Conservation (phyloP, 371 early-diverging fungal genomes). For the Batkoa obscura region DNA sequence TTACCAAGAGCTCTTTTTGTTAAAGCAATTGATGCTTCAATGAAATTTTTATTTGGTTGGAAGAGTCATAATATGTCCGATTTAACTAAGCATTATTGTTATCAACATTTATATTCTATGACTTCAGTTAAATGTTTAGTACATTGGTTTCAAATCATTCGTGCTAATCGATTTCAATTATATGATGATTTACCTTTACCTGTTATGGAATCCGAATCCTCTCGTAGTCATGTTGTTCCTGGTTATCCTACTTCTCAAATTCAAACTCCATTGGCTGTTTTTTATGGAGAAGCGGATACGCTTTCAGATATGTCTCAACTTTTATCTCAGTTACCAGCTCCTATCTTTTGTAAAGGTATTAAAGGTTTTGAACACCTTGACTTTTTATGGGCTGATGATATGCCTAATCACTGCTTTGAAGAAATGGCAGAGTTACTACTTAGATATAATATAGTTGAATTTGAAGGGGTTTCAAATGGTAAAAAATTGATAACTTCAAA, state of each 20-base stretch:
- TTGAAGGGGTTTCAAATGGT: too few relatives aligned
- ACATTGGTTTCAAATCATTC: constrained; percentile 91
- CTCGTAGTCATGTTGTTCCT: constrained; percentile 27
- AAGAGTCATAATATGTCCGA: constrained; percentile 40
- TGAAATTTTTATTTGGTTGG: constrained; percentile 77
- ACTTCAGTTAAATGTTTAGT: constrained; percentile 83
- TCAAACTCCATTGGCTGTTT: constrained; percentile 64
- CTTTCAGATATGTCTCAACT: constrained; percentile 52
- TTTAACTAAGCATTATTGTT: constrained; percentile 59
- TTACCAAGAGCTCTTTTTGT: constrained; percentile 60
- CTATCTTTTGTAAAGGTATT: constrained; percentile 39
- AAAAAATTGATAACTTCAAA: too few relatives aligned
- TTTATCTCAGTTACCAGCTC: constrained; percentile 29
- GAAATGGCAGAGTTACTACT: too few relatives aligned
- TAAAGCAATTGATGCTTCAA: constrained; percentile 47
- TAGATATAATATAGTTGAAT: too few relatives aligned
- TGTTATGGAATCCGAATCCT: constrained; percentile 17
- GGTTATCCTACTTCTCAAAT: constrained; percentile 68
- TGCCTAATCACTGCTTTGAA: too few relatives aligned
- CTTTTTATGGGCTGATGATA: constrained; percentile 51
- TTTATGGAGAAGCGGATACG: constrained; percentile 76
- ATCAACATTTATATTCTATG: constrained; percentile 74
- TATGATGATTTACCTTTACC: constrained; percentile 72
- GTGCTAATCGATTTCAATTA: constrained; percentile 75
- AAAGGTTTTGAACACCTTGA: constrained; percentile 59